Conservation (phyloP, 495 filamentous ascomycete genomes). For the Penicillium paradoxum region DNA sequence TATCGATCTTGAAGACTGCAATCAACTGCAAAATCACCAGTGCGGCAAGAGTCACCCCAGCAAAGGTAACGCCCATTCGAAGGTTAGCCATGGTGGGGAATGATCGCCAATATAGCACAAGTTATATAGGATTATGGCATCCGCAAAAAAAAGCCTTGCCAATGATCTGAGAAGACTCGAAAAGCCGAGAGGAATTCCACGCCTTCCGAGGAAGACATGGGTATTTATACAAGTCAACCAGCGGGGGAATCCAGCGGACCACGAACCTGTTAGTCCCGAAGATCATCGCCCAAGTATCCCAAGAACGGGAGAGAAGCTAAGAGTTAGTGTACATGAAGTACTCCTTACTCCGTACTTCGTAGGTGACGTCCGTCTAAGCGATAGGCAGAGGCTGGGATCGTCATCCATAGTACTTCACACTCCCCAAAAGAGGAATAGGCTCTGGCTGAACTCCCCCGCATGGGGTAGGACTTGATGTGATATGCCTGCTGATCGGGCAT, state of each 20-base stretch:
- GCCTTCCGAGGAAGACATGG: neutral
- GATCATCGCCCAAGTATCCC: neutral
- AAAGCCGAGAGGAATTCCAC: neutral
- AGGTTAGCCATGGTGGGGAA: constrained; percentile 28
- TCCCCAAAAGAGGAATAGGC: constrained; percentile 15
- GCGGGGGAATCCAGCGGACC: neutral
- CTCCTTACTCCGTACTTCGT: too few relatives aligned
- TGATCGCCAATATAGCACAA: neutral
- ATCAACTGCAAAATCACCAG: constrained; percentile 32
- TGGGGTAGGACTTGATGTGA: constrained; percentile 6
- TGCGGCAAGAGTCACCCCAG: constrained; percentile 19
- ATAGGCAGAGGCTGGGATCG: constrained; percentile 15
- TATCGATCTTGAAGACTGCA: constrained; percentile 15
- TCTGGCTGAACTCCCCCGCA: constrained; percentile 11
- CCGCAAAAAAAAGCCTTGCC: neutral
- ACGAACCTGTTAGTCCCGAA: neutral
- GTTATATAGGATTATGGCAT: constrained; percentile 3
- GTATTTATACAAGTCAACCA: neutral
- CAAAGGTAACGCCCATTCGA: constrained; percentile 22
- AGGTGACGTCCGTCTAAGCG: constrained; percentile 8
- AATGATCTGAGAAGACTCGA: neutral
- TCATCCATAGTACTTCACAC: constrained; percentile 8
- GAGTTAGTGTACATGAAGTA: constrained; percentile 9
- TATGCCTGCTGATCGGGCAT: neutral
- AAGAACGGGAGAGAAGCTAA: neutral